A percentile compares a stretch with the other conserved stretches of the same genome.
Evolutionary conservation across 371 early-diverging fungal species (phyloP).

Genomic region (Mucor saturninus): DNA sequence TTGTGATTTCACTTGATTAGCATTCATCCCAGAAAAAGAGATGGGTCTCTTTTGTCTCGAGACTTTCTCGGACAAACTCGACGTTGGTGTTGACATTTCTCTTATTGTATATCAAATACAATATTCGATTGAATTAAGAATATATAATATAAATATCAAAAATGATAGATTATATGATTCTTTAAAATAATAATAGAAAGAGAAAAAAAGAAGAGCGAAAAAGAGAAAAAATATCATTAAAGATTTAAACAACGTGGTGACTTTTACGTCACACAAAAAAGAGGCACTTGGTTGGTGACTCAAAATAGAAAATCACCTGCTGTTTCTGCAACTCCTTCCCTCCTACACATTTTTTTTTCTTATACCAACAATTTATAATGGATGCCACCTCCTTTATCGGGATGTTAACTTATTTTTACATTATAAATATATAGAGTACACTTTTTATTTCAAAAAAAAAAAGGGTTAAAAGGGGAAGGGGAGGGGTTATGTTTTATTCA

Average conservation of each 20-base stretch:
- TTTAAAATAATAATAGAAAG: slow-evolving; percentile 4
- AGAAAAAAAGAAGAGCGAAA: slow-evolving; percentile 11
- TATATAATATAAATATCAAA: neutral
- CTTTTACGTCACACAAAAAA: slow-evolving; percentile 26
- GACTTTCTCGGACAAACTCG: slow-evolving; percentile 18
- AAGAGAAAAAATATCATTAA: slow-evolving; percentile 8
- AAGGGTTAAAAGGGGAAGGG: neutral
- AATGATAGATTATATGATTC: neutral
- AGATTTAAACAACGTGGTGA: slow-evolving; percentile 26
- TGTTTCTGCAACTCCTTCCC: slow-evolving; percentile 15
- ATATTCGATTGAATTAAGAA: neutral
- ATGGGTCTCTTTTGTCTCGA: slow-evolving; percentile 20
- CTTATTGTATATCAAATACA: neutral
- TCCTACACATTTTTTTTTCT: neutral
- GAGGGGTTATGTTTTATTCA: slow-evolving; percentile 13
- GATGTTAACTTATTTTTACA: slow-evolving; percentile 3
- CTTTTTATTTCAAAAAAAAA: neutral
- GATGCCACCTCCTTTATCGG: neutral
- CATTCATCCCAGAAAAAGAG: slow-evolving; percentile 31
- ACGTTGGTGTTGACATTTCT: slow-evolving; percentile 2
- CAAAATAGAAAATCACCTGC: slow-evolving; percentile 30
- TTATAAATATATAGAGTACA: neutral
- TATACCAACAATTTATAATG: slow-evolving; percentile 1
- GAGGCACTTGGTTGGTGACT: slow-evolving; percentile 27
- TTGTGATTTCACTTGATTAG: slow-evolving; percentile 25